Conservation (phyloP, 202 grass and related monocot genomes). For the Bolboschoenoplectus hybrid region DNA sequence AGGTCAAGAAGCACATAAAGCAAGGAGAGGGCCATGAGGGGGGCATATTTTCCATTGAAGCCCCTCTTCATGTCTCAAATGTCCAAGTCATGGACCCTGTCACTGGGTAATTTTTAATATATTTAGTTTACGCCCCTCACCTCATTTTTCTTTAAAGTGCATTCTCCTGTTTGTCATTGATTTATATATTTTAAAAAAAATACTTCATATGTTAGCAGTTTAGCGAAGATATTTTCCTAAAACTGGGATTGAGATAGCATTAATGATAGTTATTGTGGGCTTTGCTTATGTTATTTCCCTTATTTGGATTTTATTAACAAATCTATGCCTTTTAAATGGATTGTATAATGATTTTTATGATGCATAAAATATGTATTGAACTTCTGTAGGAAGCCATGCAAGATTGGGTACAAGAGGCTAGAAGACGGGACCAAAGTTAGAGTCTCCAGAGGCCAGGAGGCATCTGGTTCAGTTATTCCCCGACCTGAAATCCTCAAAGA, state of each 20-base stretch:
- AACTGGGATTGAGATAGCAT: not conserved
- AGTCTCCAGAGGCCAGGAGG: constrained; percentile 70
- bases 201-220: not conserved
- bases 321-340: not conserved
- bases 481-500: constrained; percentile 94
- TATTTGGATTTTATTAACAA: not conserved
- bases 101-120: constrained; percentile 58
- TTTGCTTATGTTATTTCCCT: not conserved
- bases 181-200: not conserved
- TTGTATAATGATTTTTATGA: not conserved
- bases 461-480: constrained; percentile 82
- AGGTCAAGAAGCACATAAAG: constrained; percentile 99
- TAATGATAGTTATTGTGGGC: constrained; percentile 13
- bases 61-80: constrained; percentile 98
- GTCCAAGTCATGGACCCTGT: constrained; percentile 87
- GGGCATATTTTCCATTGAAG: constrained; percentile 92
- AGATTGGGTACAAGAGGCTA: constrained; percentile 78
- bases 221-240: not conserved
- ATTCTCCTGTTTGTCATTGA: constrained; percentile 12
- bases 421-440: constrained; percentile 95
- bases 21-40: constrained; percentile 84
- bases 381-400: constrained; percentile 70
- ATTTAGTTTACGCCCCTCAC: not conserved
- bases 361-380: not conserved
- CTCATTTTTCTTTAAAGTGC: constrained; percentile 1